A percentile compares a stretch with the other conserved stretches of the same genome.
Conservation (phyloP, 257 asterid species). For the Primulina eburnea region DNA sequence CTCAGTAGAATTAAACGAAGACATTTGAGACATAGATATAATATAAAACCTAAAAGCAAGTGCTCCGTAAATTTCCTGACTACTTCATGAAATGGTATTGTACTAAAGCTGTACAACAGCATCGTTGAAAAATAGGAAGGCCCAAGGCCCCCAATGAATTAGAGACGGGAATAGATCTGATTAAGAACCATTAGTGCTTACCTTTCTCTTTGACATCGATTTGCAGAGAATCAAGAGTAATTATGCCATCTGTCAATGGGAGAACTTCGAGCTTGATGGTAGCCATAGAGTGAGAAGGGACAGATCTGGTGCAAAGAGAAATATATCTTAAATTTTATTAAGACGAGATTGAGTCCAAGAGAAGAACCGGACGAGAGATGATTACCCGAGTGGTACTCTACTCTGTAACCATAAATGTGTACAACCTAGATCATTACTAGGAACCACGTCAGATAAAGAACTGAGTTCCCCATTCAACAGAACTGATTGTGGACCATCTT, state of each 20-base stretch:
- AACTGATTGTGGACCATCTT: conserved; percentile 36
- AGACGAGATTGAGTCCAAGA: conserved; percentile 15
- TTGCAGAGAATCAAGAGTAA: conserved; percentile 91
- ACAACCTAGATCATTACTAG: conserved; percentile 75
- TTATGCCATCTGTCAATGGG: conserved; percentile 94
- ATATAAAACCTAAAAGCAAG: neutral
- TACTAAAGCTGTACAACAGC: neutral
- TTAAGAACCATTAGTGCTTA: conserved; percentile 22
- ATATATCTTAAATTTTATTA: conserved; percentile 18
- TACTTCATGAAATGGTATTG: no score
- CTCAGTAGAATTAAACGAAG: no score
- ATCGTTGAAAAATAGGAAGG: no score
- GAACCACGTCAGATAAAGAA: conserved; percentile 56
- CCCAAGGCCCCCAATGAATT: no score
- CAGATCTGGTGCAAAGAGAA: conserved; percentile 47
- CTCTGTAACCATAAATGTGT: conserved; percentile 98
- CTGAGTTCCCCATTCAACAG: conserved; percentile 32
- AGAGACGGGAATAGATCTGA: conserved; percentile 17
- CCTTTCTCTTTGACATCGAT: conserved; percentile 90
- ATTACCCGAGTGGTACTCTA: conserved; percentile 93
- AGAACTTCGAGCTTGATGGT: conserved; percentile 96
- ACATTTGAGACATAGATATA: neutral
- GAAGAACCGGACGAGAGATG: conserved; percentile 11
- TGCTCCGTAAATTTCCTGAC: neutral
- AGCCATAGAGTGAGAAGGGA: conserved; percentile 88